A percentile compares a stretch with the other conserved stretches of the same genome.
Conservation (phyloP, 768 basidiomycete species). For the Tremella fuciformis region DNA sequence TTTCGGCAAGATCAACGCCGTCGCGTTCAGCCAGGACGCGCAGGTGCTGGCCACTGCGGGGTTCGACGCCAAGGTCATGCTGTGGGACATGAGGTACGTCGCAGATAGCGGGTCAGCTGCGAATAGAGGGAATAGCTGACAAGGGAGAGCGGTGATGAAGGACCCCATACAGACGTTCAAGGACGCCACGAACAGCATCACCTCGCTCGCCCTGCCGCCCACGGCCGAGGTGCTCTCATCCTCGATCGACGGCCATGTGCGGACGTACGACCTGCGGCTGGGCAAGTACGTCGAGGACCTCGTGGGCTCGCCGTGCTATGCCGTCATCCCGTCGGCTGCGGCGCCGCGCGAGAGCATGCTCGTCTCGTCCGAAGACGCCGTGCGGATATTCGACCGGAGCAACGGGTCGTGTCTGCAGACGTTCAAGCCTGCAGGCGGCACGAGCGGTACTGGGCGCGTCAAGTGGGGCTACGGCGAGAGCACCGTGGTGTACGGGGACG, state of each 20-base stretch:
- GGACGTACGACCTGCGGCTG: slow-evolving; percentile 91
- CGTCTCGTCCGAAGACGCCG: slow-evolving; percentile 76
- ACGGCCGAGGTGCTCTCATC: slow-evolving; percentile 69
- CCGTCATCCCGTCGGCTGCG: slow-evolving; percentile 65
- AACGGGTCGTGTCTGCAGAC: slow-evolving; percentile 79
- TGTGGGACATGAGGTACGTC: slow-evolving; percentile 85
- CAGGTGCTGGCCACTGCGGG: slow-evolving; percentile 85
- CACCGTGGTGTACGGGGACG: slow-evolving; percentile 80
- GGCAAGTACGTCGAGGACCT: slow-evolving; percentile 86
- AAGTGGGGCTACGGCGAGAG: slow-evolving; percentile 79
- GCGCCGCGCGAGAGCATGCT: slow-evolving; percentile 67
- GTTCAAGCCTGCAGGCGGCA: slow-evolving; percentile 56
- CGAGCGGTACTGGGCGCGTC: slow-evolving; percentile 64
- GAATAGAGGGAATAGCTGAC: background rate
- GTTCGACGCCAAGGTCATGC: slow-evolving; percentile 81
- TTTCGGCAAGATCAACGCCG: slow-evolving; percentile 81
- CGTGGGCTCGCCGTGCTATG: slow-evolving; percentile 84
- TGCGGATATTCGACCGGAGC: slow-evolving; percentile 78
- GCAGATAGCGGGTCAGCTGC: background rate
- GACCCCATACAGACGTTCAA: slow-evolving; percentile 72
- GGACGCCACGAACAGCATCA: slow-evolving; percentile 41
- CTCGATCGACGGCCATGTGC: slow-evolving; percentile 85
- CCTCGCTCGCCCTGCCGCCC: slow-evolving; percentile 33
- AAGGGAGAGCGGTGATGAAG: slow-evolving; percentile 66
- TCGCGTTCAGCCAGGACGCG: slow-evolving; percentile 77